Conservation (phyloP, 202 grass and related monocot species). For the Carex arenaria region DNA sequence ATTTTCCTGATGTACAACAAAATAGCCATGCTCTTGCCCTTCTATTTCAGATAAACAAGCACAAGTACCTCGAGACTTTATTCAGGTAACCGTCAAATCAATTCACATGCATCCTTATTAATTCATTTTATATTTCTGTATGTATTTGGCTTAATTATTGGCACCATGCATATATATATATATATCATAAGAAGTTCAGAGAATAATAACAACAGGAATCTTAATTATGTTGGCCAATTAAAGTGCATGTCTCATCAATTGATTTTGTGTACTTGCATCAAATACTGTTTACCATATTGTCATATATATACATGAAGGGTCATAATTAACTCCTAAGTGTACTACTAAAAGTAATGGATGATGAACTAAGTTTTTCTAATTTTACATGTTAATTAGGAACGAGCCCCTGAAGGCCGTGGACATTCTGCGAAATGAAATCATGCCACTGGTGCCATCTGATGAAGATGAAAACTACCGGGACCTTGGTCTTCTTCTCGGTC, state of each 20-base stretch:
- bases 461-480: conserved; percentile 22
- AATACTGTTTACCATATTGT: too few relatives aligned
- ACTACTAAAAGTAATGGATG: background rate
- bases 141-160: background rate
- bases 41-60: background rate
- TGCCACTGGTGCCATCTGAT: conserved; percentile 12
- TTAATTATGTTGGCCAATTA: background rate
- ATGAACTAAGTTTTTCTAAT: background rate
- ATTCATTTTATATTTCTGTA: too few relatives aligned
- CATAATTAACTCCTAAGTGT: background rate
- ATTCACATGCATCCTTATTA: too few relatives aligned
- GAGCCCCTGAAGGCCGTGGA: conserved; percentile 22
- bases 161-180: too few relatives aligned
- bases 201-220: background rate
- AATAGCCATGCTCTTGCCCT: background rate
- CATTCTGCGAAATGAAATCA: conserved; percentile 31
- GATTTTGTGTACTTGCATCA: background rate
- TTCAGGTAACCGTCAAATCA: background rate
- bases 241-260: background rate
- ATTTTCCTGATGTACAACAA: background rate
- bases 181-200: background rate
- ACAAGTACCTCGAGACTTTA: background rate
- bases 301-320: too few relatives aligned
- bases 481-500: conserved; percentile 14
- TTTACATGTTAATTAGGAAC: conserved; percentile 13